Conservation (phyloP, 495 filamentous ascomycete species). For the Geoglossum glabrum region DNA sequence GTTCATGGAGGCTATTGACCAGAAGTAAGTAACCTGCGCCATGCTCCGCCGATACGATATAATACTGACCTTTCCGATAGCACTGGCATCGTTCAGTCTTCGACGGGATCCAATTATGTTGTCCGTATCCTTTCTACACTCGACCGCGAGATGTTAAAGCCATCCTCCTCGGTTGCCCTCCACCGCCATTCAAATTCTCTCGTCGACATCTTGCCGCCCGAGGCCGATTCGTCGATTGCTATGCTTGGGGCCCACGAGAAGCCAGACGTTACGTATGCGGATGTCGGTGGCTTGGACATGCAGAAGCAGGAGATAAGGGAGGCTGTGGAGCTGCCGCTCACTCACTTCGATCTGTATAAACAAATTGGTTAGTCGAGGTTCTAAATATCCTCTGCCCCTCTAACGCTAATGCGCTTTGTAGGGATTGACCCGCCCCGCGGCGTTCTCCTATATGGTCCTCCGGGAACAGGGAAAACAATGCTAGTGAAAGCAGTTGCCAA, state of each 20-base stretch:
- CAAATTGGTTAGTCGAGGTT: constrained; percentile 46
- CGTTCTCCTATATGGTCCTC: constrained; percentile 87
- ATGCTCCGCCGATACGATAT: background rate
- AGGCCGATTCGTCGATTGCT: constrained; percentile 94
- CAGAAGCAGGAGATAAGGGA: constrained; percentile 99
- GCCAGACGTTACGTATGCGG: constrained; percentile 93
- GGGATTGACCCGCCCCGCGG: constrained; percentile 95
- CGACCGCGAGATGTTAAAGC: constrained; percentile 92
- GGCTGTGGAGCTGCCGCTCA: constrained; percentile 87
- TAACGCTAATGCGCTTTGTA: constrained; percentile 11
- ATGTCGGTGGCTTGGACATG: constrained; percentile 97
- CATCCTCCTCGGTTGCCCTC: constrained; percentile 88
- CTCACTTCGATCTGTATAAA: constrained; percentile 94
- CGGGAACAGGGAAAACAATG: constrained; percentile 97
- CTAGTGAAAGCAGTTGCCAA: constrained; percentile 96
- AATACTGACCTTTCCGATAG: constrained; percentile 22
- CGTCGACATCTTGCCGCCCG: constrained; percentile 91
- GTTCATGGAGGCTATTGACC: constrained; percentile 99
- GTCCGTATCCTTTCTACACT: constrained; percentile 96
- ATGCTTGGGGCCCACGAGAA: constrained; percentile 95
- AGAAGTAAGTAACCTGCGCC: constrained; percentile 46
- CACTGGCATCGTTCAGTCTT: constrained; percentile 95
- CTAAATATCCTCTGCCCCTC: constrained; percentile 11
- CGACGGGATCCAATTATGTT: constrained; percentile 96
- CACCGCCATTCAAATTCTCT: constrained; percentile 97